Evolutionary conservation across 176 grass and related monocot species (phyloP), one percentile per base, ranked within the genome.

Genomic region (Carex kokanica): DNA sequence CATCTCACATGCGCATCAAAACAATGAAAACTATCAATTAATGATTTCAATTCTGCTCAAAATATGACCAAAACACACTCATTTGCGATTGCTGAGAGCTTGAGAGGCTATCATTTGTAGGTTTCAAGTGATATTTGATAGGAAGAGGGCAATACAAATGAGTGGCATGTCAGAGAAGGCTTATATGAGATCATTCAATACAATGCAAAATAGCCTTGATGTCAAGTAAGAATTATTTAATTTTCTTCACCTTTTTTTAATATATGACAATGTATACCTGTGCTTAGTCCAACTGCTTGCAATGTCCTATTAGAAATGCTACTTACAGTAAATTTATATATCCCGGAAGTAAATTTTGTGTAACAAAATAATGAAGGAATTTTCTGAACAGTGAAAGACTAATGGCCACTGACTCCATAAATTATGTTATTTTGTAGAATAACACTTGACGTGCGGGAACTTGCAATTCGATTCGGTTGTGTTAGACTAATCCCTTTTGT

Each of bases 81-180:
- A 57, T 64, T 25, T 32, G 2, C 73, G 53, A 36, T 36, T 64
- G 17, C 47, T 47, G 71, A 59, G 12, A 40, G 12, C 15, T 47
- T 43, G 7, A 51, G 17, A 38, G 62, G 38, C 64, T 72, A 18
- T 75, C n/a, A 21, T 78, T 60, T 29, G 10, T 86, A 99, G 96
- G 75, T 92, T 91, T 51, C 86, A 95, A 80, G 89, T 93, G 74
- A 85, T 93, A 60, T 99, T 99, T 81, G 91, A 95, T 82, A 85
- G 93, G 29, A 63, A 92, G 51, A 88, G 79, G 84, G 93, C 96
- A 6, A 90, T 99, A 62, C 79, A 84, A n/a, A 91, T 95, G 84
- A 95, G 96, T 18, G 96, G 96, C 54, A 99, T 99, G 96, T 95
- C 96, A 1, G 96, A 95, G 8, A 99, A 93, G 86, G 93, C 93